Evolutionary conservation across 148 eudicot species (phyloP), one percentile per base, ranked within the genome.

Genomic region (Limonium bicolor): DNA sequence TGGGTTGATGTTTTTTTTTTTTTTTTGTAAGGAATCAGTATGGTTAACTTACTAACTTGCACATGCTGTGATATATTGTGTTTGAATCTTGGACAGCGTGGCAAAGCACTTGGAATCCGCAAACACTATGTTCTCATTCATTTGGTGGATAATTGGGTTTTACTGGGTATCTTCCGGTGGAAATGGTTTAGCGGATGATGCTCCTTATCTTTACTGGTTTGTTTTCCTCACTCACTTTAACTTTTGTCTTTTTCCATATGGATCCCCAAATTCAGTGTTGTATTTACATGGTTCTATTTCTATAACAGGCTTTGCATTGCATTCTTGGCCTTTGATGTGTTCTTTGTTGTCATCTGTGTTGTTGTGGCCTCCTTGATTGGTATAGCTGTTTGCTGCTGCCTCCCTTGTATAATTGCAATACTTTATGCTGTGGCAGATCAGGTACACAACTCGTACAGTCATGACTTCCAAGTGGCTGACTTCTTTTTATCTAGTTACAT

Each of bases 101-200:
- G 86, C 94, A 47, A 92, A 78, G 65, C 86, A 85, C 62, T 61
- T 85, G 67, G 99, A 92, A 48, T 78, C 95, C 25, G 88, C 88
- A 40, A 85, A 81, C 54, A 77, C 95, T 1, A 85, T 81, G 88
- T 78, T 81, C 63, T 81, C 99, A n/a, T 92, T 92, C 54, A 85
- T 92, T 63, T 92, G 99, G 99, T 92, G 99, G 99, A 85, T 85
- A 40, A 66, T 81, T 60, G 99, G 99, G 42, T 78, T 92, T 78
- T 92, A 85, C 54, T 92, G 99, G 99, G 66, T 92, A 37, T 76
- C 85, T 27, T 73, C 86, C 50, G 95, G 88, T 19, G 94, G 95
- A n/a, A 66, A 70, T 42, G 47, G 47, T 47, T 56, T 92, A 30
- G n/a, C 34, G 1, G 8, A n/a, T n/a, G 2, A 7, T 30, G 34